Percentiles rank a stretch among this genome's conserved stretches.
phyloP scores from a whole-genome alignment of 495 filamentous ascomycete species.

The Penicillium malachiteum region DNA sequence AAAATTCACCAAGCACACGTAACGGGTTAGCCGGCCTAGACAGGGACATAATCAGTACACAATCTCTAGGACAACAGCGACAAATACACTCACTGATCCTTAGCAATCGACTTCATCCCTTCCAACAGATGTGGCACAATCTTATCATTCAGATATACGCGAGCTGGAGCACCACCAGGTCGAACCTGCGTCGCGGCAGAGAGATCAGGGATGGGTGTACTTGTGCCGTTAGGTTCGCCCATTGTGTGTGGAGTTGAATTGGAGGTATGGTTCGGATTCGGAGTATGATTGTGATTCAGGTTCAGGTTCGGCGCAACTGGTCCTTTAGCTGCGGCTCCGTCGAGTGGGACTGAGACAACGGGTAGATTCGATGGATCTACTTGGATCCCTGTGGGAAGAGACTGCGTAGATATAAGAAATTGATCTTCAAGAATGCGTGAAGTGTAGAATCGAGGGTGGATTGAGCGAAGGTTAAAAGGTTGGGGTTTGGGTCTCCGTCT shows the following conservation, averaged over 20 bases:
- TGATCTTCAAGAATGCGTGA: background rate
- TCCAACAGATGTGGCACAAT: conserved; percentile 82
- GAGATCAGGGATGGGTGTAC: conserved; percentile 40
- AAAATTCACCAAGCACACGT: conserved; percentile 78
- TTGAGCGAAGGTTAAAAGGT: background rate
- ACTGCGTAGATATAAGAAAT: conserved; percentile 1
- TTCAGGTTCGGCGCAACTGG: too few species aligned
- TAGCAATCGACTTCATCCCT: conserved; percentile 85
- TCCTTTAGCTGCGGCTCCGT: too few species aligned
- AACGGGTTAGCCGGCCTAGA: conserved; percentile 75
- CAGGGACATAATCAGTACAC: background rate
- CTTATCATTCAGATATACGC: conserved; percentile 86
- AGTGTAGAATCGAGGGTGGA: background rate
- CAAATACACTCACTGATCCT: conserved; percentile 66
- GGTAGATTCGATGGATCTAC: conserved; percentile 1
- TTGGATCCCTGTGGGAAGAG: background rate
- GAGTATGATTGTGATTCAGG: too few species aligned
- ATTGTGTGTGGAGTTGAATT: conserved; percentile 14
- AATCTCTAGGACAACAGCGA: background rate
- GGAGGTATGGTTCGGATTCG: too few species aligned
- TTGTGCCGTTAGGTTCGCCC: conserved; percentile 25
- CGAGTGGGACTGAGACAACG: too few species aligned
- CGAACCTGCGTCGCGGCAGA: conserved; percentile 40
- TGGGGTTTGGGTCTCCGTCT: background rate
- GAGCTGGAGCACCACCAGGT: conserved; percentile 78